Evolutionary conservation across 139 green algal species (phyloP).

Genomic region (Penium margaritaceum): DNA sequence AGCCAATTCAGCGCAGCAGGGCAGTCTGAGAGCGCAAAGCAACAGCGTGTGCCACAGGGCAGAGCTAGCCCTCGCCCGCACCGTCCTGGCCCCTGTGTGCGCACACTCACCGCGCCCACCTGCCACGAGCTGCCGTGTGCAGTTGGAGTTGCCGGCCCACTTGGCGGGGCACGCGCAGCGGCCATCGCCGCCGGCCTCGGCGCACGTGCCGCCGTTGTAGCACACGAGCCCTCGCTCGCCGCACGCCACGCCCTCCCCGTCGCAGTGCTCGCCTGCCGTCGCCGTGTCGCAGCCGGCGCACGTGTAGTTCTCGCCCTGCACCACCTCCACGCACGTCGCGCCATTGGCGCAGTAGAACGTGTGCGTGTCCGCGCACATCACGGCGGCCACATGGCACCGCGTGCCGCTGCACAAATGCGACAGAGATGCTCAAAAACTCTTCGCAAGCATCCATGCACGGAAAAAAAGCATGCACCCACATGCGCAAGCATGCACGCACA

Average conservation of each 20-base stretch:
- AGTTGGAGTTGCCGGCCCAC: slow-evolving; percentile 7
- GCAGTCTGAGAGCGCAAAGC: no score
- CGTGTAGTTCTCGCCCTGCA: slow-evolving; percentile 13
- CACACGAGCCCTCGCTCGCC: background rate
- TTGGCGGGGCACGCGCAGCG: slow-evolving; percentile 3
- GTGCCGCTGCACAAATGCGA: background rate
- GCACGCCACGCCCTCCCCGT: background rate
- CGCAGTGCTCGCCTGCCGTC: slow-evolving; percentile 5
- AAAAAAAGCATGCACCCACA: no score
- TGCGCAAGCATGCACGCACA: background rate
- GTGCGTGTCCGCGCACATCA: slow-evolving; percentile 16
- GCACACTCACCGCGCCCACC: no score
- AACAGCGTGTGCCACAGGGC: no score
- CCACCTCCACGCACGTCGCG: slow-evolving; percentile 8
- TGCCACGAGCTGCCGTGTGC: no score
- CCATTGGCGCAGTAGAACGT: slow-evolving; percentile 19
- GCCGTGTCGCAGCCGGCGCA: background rate
- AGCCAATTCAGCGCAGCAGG: no score
- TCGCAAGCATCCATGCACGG: no score
- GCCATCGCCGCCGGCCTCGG: background rate
- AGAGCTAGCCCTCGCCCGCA: no score
- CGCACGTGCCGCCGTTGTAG: slow-evolving; percentile 2
- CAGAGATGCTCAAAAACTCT: background rate
- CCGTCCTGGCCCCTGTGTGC: no score
- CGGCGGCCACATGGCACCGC: background rate